Evolutionary conservation across 75 land plant genomes (phyloP).

Genomic region (Pinus tabuliformis): DNA sequence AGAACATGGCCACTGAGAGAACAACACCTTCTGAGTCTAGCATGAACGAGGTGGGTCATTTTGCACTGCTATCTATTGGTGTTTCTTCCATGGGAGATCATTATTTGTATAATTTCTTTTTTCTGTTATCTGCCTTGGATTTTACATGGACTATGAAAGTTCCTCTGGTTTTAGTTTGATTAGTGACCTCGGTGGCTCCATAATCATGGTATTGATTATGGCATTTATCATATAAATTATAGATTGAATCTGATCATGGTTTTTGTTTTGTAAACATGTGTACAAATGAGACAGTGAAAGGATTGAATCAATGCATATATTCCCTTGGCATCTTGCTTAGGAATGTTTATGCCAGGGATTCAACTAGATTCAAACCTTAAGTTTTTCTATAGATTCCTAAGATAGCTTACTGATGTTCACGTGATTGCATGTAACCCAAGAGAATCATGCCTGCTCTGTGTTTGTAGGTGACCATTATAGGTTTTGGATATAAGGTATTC

Average conservation of each 20-base stretch:
- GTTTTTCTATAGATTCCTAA: not conserved
- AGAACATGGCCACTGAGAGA: slow-evolving; percentile 2
- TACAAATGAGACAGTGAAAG: not conserved
- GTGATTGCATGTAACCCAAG: not conserved
- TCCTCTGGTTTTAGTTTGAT: not conserved
- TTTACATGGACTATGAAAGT: not conserved
- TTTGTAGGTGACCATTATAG: not conserved
- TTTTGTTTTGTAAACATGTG: not conserved
- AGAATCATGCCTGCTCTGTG: not conserved
- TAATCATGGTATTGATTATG: not conserved
- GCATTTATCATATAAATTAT: not conserved
- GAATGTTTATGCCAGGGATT: not conserved
- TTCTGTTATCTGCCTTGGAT: not conserved
- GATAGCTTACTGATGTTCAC: not conserved
- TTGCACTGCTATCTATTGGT: not conserved
- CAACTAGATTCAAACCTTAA: not conserved
- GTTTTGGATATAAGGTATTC: not conserved
- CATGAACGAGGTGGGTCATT: not conserved
- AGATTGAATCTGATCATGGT: not conserved
- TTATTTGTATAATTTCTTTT: not conserved
- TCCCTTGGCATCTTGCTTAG: not conserved
- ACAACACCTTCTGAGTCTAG: not conserved
- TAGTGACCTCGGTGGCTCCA: not conserved
- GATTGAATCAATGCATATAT: not conserved
- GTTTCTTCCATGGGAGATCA: not conserved